Evolutionary conservation across 2,329 filamentous ascomycete species (phyloP).

Genomic region (Penicillium nordicum): DNA sequence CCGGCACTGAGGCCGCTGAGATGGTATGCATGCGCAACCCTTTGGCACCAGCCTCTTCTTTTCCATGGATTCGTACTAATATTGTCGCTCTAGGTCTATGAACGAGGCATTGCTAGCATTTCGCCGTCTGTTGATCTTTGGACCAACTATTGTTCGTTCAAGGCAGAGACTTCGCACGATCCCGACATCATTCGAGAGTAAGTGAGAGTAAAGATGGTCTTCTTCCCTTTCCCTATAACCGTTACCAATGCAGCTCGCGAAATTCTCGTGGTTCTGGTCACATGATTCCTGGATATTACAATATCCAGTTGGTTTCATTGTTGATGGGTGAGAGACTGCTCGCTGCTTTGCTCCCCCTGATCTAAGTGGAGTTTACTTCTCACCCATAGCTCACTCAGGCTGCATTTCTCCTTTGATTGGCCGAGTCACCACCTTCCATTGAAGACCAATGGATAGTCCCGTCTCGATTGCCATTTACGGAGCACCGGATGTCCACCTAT

Average conservation of each 20-base stretch:
- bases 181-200: slow-evolving; percentile 98
- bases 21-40: slow-evolving; percentile 61
- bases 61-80: slow-evolving; percentile 1
- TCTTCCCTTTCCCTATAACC: slow-evolving; percentile 61
- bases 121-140: slow-evolving; percentile 92
- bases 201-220: slow-evolving; percentile 68
- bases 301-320: slow-evolving; percentile 38
- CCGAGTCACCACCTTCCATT: slow-evolving; percentile 29
- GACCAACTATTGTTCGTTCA: slow-evolving; percentile 97
- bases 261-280: slow-evolving; percentile 37
- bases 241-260: slow-evolving; percentile 40
- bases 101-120: slow-evolving; percentile 90
- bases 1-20: slow-evolving; percentile 92
- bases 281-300: slow-evolving; percentile 32
- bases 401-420: slow-evolving; percentile 45
- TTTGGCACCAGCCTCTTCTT: neutral
- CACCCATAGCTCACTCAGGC: slow-evolving; percentile 52
- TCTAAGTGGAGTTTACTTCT: slow-evolving; percentile 48
- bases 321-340: slow-evolving; percentile 64
- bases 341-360: slow-evolving; percentile 53
- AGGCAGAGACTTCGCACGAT: slow-evolving; percentile 95
- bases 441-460: slow-evolving; percentile 29
- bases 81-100: slow-evolving; percentile 66
- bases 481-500: slow-evolving; percentile 28
- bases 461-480: slow-evolving; percentile 33